Conservation (phyloP, 2,329 filamentous ascomycete genomes). For the Ascochyta koolunga region DNA sequence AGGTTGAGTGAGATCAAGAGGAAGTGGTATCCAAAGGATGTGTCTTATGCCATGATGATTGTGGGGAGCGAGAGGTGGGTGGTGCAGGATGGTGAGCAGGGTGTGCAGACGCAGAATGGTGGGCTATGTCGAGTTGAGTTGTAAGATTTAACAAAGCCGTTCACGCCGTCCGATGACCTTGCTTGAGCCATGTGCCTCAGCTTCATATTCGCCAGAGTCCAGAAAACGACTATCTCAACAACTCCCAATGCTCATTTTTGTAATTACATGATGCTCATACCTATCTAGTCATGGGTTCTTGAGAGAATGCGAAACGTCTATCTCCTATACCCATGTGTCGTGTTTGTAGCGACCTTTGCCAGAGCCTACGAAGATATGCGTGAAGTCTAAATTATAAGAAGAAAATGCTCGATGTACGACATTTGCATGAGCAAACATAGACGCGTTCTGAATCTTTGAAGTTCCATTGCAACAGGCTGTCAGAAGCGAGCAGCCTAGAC, state of each 20-base stretch:
- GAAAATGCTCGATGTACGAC: background rate
- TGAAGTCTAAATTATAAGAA: background rate
- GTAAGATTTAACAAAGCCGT: too few relatives aligned
- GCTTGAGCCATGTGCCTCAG: too few relatives aligned
- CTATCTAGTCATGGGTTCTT: background rate
- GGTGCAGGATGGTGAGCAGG: background rate
- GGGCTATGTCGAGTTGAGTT: background rate
- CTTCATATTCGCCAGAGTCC: background rate
- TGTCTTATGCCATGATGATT: background rate
- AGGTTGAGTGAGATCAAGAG: conserved; percentile 25
- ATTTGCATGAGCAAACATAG: background rate
- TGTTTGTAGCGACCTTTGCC: background rate
- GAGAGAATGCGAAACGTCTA: conserved; percentile 6
- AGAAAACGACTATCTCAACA: too few relatives aligned
- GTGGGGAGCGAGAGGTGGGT: background rate
- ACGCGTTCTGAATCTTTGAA: too few relatives aligned
- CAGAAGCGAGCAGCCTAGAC: background rate
- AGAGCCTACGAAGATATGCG: background rate
- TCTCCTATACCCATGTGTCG: background rate
- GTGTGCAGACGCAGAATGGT: background rate
- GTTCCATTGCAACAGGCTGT: too few relatives aligned
- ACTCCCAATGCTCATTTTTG: background rate
- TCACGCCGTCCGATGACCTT: too few relatives aligned
- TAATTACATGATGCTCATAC: background rate
- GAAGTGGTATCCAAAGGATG: conserved; percentile 12